Conservation (phyloP, 192 early-diverging fungal genomes). For the Chytriomyces sp. region DNA sequence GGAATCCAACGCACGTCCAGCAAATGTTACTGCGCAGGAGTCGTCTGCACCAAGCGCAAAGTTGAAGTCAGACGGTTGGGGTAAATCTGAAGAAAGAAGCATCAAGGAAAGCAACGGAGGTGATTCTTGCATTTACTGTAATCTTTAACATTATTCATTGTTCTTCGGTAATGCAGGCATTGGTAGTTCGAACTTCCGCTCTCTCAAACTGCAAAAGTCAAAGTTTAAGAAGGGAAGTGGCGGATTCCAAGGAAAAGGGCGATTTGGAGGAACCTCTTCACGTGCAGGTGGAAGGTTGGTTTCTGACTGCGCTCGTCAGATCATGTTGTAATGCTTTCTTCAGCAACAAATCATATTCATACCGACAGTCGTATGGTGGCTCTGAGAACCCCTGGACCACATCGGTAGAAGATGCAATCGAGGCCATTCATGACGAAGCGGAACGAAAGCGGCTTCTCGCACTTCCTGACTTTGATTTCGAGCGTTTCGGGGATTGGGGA, state of each 20-base stretch:
- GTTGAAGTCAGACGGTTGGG: neutral
- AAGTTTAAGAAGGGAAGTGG: neutral
- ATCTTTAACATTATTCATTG: no score
- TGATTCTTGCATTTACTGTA: no score
- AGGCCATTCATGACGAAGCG: slow-evolving; percentile 1
- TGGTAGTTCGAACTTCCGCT: slow-evolving; percentile 31
- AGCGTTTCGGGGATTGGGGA: neutral
- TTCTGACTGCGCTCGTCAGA: neutral
- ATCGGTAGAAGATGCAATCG: neutral
- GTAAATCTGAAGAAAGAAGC: slow-evolving; percentile 14
- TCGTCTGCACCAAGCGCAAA: neutral
- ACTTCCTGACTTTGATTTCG: slow-evolving; percentile 6
- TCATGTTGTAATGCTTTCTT: neutral
- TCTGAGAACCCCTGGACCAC: slow-evolving; percentile 9
- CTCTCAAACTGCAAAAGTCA: slow-evolving; percentile 25
- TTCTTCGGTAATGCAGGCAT: slow-evolving; percentile 3
- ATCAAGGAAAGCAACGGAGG: neutral
- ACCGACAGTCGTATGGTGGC: neutral
- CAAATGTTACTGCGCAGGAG: neutral
- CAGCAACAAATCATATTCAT: neutral
- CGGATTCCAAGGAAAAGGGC: neutral
- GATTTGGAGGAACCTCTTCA: neutral
- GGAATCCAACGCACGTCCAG: neutral
- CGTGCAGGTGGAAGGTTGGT: neutral
- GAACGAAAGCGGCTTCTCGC: slow-evolving; percentile 16